Base-by-base conservation (phyloP, 2,329 filamentous ascomycete genomes). In the Corynespora cassiicola region DNA sequence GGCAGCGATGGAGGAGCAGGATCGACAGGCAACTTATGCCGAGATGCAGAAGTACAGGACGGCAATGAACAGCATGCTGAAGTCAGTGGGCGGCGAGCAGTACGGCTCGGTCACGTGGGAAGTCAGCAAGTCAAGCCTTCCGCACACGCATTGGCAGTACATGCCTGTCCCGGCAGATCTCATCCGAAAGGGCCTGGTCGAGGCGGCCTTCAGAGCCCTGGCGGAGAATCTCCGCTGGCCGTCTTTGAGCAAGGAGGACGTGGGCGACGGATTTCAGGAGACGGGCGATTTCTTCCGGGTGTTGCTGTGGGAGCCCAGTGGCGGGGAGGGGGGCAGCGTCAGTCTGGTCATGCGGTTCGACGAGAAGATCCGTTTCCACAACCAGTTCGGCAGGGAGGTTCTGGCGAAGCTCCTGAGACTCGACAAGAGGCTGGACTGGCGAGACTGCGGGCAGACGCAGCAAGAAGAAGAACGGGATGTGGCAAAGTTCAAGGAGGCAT, bases 71-170 rank as follows among this genome's bases (percentile, higher is more conserved):
- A 77, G 76, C 29, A 95, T 96, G 87, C 75, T 96, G 9, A 68
- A 65, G 31, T 65, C 71, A 16, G 61, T 63, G 71, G 59, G 72
- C 26, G 61, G 54, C 10, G 66, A 79, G 47, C 79, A 79, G 48
- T 81, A 96, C 1, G 94, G 92, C 11, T 81, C 85, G 2, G 87
- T 97, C 1, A 94, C 90, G 0, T 99, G 90, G 84, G 94, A 97
- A 70, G 91, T 99, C 56, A 92, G 85, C 62, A 85, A 90, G 33
- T 77, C 77, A 4, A 80, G 81, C 34, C 90, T 94, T 37, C 84
- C 97, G 39, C 94, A 99, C 64, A 79, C 86, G 1, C 92, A 97
- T 61, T 96, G 91, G 94, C 95, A 99, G 69, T 87, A 95, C 53
- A 73, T 97, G 19, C 90, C 94, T 1, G 75, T 95, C 1, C 81